Percentiles rank a stretch among this genome's conserved stretches.
phyloP scores from a whole-genome alignment of 2,329 filamentous ascomycete genomes.

The Colletotrichum sp. region DNA sequence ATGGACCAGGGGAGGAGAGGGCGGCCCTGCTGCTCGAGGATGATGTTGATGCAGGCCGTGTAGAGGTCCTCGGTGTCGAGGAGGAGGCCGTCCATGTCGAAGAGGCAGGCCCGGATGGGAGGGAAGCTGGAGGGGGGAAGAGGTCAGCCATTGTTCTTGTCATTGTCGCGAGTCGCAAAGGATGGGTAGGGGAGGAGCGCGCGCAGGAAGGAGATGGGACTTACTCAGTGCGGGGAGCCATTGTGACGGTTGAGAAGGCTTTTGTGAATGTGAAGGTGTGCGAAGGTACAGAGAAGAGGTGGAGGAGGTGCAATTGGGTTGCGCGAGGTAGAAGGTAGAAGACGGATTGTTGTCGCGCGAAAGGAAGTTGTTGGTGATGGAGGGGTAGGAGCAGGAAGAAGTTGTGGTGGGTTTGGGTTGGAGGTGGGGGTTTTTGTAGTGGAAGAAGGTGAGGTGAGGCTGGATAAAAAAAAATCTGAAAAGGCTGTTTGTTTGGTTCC shows the following conservation, averaged over 20 bases:
- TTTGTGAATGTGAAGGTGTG: not conserved
- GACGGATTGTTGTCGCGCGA: not conserved
- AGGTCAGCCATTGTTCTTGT: not conserved
- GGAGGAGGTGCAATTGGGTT: not conserved
- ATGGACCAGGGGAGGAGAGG: conserved; percentile 88
- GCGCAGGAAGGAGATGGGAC: conserved; percentile 21
- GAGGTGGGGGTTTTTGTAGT: not conserved
- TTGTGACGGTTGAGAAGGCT: conserved; percentile 26
- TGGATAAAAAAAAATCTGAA: not conserved
- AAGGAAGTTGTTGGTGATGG: not conserved
- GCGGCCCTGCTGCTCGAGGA: conserved; percentile 77
- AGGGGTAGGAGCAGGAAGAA: not conserved
- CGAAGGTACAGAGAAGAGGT: not conserved
- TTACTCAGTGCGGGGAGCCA: conserved; percentile 52
- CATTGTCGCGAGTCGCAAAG: not conserved
- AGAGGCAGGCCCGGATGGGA: conserved; percentile 87
- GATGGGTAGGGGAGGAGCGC: conserved; percentile 32
- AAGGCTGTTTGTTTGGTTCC: not conserved
- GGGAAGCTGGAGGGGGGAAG: conserved; percentile 63
- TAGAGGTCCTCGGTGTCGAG: conserved; percentile 94
- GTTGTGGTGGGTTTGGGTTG: not conserved
- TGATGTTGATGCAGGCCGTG: conserved; percentile 80
- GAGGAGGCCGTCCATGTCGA: conserved; percentile 98
- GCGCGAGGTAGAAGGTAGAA: not conserved
- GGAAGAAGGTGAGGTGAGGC: not conserved